Evolutionary conservation across 1,139 yeast species (phyloP).

Genomic region (Hyphopichia burtonii): DNA sequence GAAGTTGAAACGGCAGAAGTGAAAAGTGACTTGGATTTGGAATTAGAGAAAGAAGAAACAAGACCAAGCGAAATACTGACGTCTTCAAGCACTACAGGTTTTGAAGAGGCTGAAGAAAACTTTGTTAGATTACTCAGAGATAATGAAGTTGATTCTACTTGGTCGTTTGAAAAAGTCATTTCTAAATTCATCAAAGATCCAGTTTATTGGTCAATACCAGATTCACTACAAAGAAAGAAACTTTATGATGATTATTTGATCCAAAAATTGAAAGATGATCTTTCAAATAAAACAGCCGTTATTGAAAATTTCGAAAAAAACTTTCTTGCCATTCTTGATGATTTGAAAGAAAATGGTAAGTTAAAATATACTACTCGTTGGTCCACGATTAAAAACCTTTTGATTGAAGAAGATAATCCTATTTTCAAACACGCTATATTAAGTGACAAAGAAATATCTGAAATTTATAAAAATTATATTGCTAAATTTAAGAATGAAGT

Average conservation of each 20-base stretch:
- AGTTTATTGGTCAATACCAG: conserved; percentile 67
- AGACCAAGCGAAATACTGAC: conserved; percentile 11
- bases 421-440: conserved; percentile 64
- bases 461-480: conserved; percentile 52
- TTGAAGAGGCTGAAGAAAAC: conserved; percentile 39
- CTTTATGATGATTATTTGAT: conserved; percentile 65
- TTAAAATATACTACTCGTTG: conserved; percentile 66
- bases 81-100: conserved; percentile 15
- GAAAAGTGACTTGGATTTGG: conserved; percentile 9
- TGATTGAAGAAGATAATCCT: conserved; percentile 61
- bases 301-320: conserved; percentile 55
- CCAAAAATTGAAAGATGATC: conserved; percentile 53
- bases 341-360: conserved; percentile 27
- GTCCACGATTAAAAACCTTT: conserved; percentile 48
- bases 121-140: conserved; percentile 56
- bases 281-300: conserved; percentile 51
- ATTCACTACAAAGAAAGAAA: conserved; percentile 58
- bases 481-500: conserved; percentile 38
- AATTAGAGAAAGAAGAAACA: conserved; percentile 10
- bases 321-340: conserved; percentile 49
- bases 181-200: conserved; percentile 56
- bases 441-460: conserved; percentile 53
- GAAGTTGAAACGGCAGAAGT: conserved; percentile 5
- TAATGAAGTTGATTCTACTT: conserved; percentile 62
- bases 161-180: conserved; percentile 75